Conservation (phyloP, 371 early-diverging fungal genomes). For the Mortierella sp. region DNA sequence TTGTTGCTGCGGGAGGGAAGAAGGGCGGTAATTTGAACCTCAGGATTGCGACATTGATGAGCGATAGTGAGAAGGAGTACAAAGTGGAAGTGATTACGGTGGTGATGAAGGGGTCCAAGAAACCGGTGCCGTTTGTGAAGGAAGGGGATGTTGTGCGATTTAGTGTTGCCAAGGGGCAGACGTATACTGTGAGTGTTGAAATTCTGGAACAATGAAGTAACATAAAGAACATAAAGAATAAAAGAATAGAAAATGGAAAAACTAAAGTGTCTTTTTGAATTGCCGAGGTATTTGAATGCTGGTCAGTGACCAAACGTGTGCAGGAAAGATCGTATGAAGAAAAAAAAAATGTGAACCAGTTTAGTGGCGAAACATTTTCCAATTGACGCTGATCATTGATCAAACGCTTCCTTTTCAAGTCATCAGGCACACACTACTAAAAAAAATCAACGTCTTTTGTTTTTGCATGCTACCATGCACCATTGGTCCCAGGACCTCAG, state of each 20-base stretch:
- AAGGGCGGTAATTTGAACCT: background rate
- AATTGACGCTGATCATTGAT: too few species aligned
- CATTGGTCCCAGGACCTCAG: background rate
- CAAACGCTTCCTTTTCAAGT: too few species aligned
- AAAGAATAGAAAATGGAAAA: background rate
- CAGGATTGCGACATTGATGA: background rate
- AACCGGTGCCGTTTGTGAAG: conserved; percentile 18
- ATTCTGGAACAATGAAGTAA: background rate
- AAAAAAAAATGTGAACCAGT: too few species aligned
- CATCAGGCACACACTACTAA: too few species aligned
- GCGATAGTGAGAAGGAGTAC: conserved; percentile 18
- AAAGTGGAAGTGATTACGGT: conserved; percentile 31
- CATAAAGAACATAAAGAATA: background rate
- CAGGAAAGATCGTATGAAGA: too few species aligned
- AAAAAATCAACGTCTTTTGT: too few species aligned
- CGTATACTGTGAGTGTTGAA: conserved; percentile 37
- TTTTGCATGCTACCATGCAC: background rate
- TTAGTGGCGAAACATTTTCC: too few species aligned
- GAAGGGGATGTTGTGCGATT: conserved; percentile 21
- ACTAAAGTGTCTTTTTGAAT: too few species aligned
- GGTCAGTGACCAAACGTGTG: too few species aligned
- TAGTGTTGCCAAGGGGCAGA: conserved; percentile 32
- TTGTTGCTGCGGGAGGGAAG: conserved; percentile 15
- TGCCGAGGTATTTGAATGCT: too few species aligned
- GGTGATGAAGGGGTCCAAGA: conserved; percentile 29